Evolutionary conservation across 495 filamentous ascomycete genomes (phyloP).

Genomic region (Hyaloscypha finlandica): DNA sequence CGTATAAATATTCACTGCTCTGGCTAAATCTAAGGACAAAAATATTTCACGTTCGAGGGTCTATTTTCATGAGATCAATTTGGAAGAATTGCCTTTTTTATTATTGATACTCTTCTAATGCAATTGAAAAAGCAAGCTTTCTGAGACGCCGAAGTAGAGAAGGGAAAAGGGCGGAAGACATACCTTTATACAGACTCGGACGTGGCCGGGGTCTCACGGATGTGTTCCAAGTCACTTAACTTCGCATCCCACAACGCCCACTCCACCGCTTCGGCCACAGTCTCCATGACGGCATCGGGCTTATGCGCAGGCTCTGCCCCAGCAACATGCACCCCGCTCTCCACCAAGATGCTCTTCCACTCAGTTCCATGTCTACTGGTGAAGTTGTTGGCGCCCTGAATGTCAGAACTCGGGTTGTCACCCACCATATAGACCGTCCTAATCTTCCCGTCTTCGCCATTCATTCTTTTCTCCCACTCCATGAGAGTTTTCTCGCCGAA

Average conservation of each 20-base stretch:
- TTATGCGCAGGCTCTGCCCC: constrained; percentile 29
- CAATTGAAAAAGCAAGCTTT: too few relatives aligned
- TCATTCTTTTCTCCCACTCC: constrained; percentile 47
- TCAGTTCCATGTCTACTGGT: constrained; percentile 58
- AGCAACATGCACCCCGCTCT: constrained; percentile 72
- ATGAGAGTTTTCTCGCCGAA: constrained; percentile 75
- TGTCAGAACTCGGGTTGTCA: constrained; percentile 90
- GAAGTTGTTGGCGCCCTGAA: constrained; percentile 79
- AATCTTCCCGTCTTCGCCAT: constrained; percentile 39
- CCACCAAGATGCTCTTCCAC: constrained; percentile 80
- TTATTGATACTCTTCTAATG: too few relatives aligned
- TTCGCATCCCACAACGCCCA: constrained; percentile 24
- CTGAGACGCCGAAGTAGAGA: too few relatives aligned
- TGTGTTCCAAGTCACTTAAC: not conserved
- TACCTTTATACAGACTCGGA: not conserved
- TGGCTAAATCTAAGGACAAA: too few relatives aligned
- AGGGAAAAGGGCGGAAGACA: too few relatives aligned
- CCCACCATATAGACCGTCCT: constrained; percentile 88
- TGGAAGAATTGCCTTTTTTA: too few relatives aligned
- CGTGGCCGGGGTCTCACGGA: not conserved
- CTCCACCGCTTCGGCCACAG: constrained; percentile 37
- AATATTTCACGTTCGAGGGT: too few relatives aligned
- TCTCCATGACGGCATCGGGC: constrained; percentile 25
- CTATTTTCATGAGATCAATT: too few relatives aligned
- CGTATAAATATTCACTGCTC: too few relatives aligned